Conservation (phyloP, 768 basidiomycete genomes). For the Kwoniella dejecticola region DNA sequence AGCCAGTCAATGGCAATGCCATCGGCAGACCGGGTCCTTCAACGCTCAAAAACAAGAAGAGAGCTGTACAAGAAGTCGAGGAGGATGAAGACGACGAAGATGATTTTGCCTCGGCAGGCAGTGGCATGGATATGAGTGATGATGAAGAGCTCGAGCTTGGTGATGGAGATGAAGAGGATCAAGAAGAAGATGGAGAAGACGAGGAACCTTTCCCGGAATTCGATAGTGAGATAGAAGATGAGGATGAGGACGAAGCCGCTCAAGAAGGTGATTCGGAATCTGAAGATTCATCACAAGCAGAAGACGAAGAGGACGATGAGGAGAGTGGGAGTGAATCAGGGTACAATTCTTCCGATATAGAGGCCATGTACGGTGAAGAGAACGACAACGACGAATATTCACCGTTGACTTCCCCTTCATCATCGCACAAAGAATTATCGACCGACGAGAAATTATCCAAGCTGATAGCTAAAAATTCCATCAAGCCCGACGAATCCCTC, state of each 20-base stretch:
- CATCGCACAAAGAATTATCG: slow-evolving; percentile 28
- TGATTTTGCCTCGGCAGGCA: slow-evolving; percentile 17
- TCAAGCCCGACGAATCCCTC: slow-evolving; percentile 53
- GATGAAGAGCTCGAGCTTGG: slow-evolving; percentile 25
- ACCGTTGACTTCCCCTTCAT: slow-evolving; percentile 34
- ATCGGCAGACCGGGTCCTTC: slow-evolving; percentile 18
- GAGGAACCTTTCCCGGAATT: slow-evolving; percentile 48
- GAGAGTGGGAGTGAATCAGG: slow-evolving; percentile 54
- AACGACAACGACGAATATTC: slow-evolving; percentile 17
- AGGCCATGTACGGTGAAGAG: slow-evolving; percentile 44
- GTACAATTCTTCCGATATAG: slow-evolving; percentile 57
- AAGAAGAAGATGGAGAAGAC: slow-evolving; percentile 28
- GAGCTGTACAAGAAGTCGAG: slow-evolving; percentile 18
- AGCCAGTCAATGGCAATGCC: background rate
- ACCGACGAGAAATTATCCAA: slow-evolving; percentile 45
- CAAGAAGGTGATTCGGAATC: slow-evolving; percentile 13
- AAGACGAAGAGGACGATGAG: slow-evolving; percentile 40
- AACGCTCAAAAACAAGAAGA: slow-evolving; percentile 18
- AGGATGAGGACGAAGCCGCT: slow-evolving; percentile 34
- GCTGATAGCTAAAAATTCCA: slow-evolving; percentile 50
- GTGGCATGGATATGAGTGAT: slow-evolving; percentile 24
- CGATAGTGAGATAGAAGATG: slow-evolving; percentile 45
- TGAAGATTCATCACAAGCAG: too few species aligned
- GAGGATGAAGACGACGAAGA: slow-evolving; percentile 38
- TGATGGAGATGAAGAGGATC: slow-evolving; percentile 23